Conservation (phyloP, 257 asterid species). For the Solanum boliviense region DNA sequence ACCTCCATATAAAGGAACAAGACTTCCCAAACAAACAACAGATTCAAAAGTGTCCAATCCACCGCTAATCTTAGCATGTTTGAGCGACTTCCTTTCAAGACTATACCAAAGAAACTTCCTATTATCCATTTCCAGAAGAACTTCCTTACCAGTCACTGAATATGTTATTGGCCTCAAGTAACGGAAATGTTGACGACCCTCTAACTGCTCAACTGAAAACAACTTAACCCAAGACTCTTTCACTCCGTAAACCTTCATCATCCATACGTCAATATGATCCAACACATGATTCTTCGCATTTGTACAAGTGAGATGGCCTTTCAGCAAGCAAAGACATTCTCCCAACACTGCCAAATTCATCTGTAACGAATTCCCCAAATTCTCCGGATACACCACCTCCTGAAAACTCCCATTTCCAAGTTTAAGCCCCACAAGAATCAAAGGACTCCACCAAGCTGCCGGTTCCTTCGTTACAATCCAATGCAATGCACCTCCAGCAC, state of each 20-base stretch:
- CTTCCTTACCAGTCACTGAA: slow-evolving; percentile 22
- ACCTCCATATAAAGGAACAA: slow-evolving; percentile 15
- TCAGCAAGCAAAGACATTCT: slow-evolving; percentile 30
- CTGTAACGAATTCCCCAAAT: not conserved
- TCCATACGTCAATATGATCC: slow-evolving; percentile 33
- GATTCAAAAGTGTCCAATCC: slow-evolving; percentile 18
- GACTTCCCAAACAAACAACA: slow-evolving; percentile 19
- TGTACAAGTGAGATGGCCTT: not conserved
- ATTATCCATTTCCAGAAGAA: slow-evolving; percentile 24
- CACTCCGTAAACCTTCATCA: slow-evolving; percentile 52
- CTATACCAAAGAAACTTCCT: slow-evolving; percentile 26
- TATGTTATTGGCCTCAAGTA: slow-evolving; percentile 21
- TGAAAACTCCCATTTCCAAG: slow-evolving; percentile 33
- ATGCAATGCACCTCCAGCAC: slow-evolving; percentile 36
- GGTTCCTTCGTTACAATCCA: slow-evolving; percentile 14
- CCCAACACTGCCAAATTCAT: slow-evolving; percentile 32
- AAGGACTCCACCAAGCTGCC: not conserved
- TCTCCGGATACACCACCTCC: slow-evolving; percentile 12
- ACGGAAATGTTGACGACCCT: not conserved
- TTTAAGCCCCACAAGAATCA: slow-evolving; percentile 38
- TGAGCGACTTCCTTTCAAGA: slow-evolving; percentile 6
- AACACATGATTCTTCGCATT: not conserved
- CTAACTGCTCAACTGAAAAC: slow-evolving; percentile 28
- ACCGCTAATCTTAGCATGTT: slow-evolving; percentile 5
- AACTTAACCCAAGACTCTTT: slow-evolving; percentile 53